phyloP scores from a whole-genome alignment of 345 rosid species.

The Eucalyptus virginea region DNA sequence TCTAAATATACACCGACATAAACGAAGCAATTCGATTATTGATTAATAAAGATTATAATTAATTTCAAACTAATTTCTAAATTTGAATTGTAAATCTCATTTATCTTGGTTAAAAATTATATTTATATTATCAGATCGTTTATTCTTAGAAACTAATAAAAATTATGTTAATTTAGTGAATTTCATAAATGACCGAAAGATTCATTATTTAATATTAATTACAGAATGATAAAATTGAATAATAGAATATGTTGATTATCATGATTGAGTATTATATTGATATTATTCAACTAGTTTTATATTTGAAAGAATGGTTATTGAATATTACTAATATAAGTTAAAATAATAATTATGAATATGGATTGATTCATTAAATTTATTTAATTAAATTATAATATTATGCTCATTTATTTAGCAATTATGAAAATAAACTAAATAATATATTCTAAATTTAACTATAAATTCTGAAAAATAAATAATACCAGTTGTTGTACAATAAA shows the following conservation, averaged over 20 bases:
- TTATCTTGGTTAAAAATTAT: not conserved
- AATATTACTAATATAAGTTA: not conserved
- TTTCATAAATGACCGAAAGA: not conserved
- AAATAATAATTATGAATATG: not conserved
- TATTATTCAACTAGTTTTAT: not conserved
- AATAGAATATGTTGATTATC: not conserved
- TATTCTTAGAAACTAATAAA: not conserved
- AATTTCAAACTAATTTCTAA: not conserved
- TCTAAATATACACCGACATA: not conserved
- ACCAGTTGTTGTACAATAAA: not conserved
- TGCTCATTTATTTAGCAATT: not conserved
- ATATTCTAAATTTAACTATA: not conserved
- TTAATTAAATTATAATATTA: not conserved
- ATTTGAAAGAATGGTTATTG: not conserved
- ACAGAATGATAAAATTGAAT: not conserved
- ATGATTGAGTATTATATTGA: not conserved
- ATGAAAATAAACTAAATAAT: accelerated
- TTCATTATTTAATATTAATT: not conserved
- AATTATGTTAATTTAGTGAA: not conserved
- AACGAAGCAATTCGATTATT: not conserved
- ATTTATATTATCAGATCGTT: not conserved
- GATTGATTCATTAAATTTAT: not conserved
- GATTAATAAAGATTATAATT: not conserved
- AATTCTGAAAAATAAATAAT: not conserved
- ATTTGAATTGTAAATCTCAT: not conserved